phyloP scores from a whole-genome alignment of 2,329 filamentous ascomycete genomes.

The Zelopaecilomyces penicillatus region DNA sequence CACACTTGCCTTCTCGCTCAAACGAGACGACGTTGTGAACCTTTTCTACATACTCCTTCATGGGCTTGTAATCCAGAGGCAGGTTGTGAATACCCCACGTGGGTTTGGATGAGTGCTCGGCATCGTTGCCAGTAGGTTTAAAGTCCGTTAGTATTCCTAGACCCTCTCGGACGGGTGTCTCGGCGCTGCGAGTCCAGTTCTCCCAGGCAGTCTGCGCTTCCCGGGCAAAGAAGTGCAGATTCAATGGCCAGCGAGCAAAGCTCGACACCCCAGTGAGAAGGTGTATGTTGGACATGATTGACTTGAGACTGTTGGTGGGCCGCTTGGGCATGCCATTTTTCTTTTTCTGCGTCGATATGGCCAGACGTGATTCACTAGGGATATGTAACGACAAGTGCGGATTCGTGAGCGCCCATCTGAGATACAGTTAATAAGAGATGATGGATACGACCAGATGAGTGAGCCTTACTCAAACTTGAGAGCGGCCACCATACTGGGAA shows the following conservation, averaged over 20 bases:
- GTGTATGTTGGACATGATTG: conserved; percentile 72
- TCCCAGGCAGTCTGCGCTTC: conserved; percentile 66
- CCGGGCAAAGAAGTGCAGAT: conserved; percentile 65
- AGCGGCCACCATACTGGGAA: conserved; percentile 77
- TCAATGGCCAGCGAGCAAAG: conserved; percentile 76
- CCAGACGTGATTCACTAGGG: conserved; percentile 51
- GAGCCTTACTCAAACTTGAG: conserved; percentile 86
- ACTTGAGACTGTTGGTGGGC: conserved; percentile 52
- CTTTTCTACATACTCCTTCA: conserved; percentile 48
- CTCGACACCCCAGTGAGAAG: conserved; percentile 69
- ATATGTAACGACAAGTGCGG: conserved; percentile 76
- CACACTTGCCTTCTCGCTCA: conserved; percentile 47
- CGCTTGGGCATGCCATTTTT: conserved; percentile 46
- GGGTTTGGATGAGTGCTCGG: conserved; percentile 4
- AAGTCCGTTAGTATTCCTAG: conserved; percentile 53
- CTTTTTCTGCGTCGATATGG: conserved; percentile 42
- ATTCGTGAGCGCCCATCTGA: conserved; percentile 86
- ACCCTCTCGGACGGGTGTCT: conserved; percentile 36
- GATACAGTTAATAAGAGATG: not conserved
- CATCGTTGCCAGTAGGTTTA: conserved; percentile 16
- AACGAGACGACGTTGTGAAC: conserved; percentile 45
- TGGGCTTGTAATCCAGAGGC: conserved; percentile 44
- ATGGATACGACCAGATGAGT: not conserved
- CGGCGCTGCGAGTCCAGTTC: conserved; percentile 42
- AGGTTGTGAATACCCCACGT: conserved; percentile 45